phyloP scores from a whole-genome alignment of 2,329 filamentous ascomycete species.

The Botrytis porri region DNA sequence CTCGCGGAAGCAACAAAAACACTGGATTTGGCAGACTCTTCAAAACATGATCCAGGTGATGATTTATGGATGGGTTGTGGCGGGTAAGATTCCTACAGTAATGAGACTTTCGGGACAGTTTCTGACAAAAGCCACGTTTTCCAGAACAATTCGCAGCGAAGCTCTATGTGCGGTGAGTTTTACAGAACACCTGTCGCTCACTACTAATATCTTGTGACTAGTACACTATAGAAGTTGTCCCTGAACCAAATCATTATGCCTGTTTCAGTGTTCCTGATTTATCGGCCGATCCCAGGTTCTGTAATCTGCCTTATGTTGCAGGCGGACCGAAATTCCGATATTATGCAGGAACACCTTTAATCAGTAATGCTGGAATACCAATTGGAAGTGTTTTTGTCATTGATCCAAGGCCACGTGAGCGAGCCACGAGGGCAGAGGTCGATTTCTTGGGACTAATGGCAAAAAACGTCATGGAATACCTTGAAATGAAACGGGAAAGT shows the following conservation, averaged over 20 bases:
- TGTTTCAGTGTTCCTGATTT: constrained; percentile 24
- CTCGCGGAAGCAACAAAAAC: constrained; percentile 48
- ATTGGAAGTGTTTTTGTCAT: constrained; percentile 60
- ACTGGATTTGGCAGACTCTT: constrained; percentile 33
- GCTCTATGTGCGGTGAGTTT: constrained; percentile 22
- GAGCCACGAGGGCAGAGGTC: constrained; percentile 43
- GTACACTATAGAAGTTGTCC: constrained; percentile 21
- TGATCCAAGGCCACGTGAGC: constrained; percentile 52
- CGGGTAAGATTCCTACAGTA: constrained; percentile 6
- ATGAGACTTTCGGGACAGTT: not conserved
- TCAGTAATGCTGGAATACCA: constrained; percentile 15
- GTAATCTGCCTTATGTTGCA: constrained; percentile 24
- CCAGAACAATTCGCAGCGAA: constrained; percentile 19
- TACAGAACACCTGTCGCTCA: too few relatives aligned
- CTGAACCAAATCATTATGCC: constrained; percentile 19
- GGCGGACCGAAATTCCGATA: constrained; percentile 22
- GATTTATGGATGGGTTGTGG: constrained; percentile 23
- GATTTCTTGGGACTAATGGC: constrained; percentile 55
- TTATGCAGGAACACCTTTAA: constrained; percentile 24
- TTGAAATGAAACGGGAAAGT: constrained; percentile 53
- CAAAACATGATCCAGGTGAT: constrained; percentile 19
- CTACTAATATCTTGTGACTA: constrained; percentile 3
- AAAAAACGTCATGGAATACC: constrained; percentile 54
- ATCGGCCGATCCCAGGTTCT: constrained; percentile 17
- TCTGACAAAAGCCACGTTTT: not conserved